Evolutionary conservation across 2,329 filamentous ascomycete genomes (phyloP), one percentile per base, ranked within the genome.

Genomic region (Calonectria pauciramosa): DNA sequence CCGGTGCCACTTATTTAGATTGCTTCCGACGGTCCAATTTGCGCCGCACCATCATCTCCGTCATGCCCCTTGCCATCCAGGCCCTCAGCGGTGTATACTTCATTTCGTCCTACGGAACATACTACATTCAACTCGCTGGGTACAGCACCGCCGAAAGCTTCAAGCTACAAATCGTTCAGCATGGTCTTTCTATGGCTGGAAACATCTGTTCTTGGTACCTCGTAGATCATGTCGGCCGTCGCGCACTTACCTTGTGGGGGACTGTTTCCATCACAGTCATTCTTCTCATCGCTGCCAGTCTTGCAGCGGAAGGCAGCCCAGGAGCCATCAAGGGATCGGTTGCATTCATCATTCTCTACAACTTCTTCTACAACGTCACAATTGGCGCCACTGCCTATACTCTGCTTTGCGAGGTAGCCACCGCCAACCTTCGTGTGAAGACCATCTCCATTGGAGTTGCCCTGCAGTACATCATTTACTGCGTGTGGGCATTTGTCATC

Each of bases 91-190:
- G 85, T 3, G 80, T 85, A 20, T 75, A 80, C 30, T 87, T 87
- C 34, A 80, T 83, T 0, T 77, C 82, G 0, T 77, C 79, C 7
- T 88, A 88, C 70, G 80, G 80, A 20, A 87, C 86, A 1, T 88
- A 88, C 77, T 88, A 87, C 75, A 80, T 84, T 54, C 84, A 88
- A 68, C 79, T 87, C 1, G 85, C 86, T 20, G 86, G 86, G 5
- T 86, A 84, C 74, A 82, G 80, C 60, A 84, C 83, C 0, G 70
- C 75, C 2, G 82, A 79, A 68, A 83, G 82, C 67, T 87, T 86
- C 79, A 83, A 81, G 68, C 78, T 87, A 1, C 82, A 86, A 65
- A 87, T 87, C 66, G 81, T 81, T 7, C 85, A 87, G 73, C 85
- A 86, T 51, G 81, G 84, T 2, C 68, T 85, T 10, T 86, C 84